These are phyloP conservation scores for Brassica juncea DNA, from an alignment of 345 rosid species.

Conservation along the genomic window DNA sequence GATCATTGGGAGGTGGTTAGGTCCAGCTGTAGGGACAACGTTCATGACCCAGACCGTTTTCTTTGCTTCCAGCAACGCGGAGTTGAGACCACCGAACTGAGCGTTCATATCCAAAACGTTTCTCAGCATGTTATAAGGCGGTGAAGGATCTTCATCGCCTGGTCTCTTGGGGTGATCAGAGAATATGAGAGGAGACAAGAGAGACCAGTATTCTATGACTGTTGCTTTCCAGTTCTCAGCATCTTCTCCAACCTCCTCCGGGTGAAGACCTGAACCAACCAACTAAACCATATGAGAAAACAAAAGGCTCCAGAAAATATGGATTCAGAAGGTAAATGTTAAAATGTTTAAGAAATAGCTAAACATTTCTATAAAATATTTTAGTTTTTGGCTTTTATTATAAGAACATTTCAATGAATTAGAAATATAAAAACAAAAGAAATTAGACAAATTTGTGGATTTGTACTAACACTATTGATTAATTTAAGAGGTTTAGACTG, in stretches of 20 bases:
- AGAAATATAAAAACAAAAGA: too few species aligned
- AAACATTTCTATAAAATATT: too few species aligned
- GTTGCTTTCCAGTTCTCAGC: slow-evolving; percentile 58
- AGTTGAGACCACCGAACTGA: slow-evolving; percentile 82
- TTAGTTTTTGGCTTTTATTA: too few species aligned
- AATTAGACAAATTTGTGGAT: too few species aligned
- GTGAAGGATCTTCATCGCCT: slow-evolving; percentile 97
- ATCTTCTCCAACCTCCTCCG: slow-evolving; percentile 71
- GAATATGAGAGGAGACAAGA: slow-evolving; percentile 92
- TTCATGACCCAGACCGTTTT: slow-evolving; percentile 99
- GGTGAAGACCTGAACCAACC: slow-evolving; percentile 59
- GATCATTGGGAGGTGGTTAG: slow-evolving; percentile 83
- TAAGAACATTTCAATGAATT: too few species aligned
- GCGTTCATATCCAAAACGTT: slow-evolving; percentile 98
- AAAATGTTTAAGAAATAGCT: too few species aligned
- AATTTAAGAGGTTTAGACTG: too few species aligned
- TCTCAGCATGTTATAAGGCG: slow-evolving; percentile 96
- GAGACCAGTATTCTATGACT: slow-evolving; percentile 85
- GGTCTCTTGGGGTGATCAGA: slow-evolving; percentile 99
- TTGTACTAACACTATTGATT: too few species aligned
- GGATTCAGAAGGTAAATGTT: slow-evolving; percentile 10
- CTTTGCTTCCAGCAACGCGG: slow-evolving; percentile 79
- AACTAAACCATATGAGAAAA: neutral
- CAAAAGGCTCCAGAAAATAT: neutral
- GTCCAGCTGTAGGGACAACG: slow-evolving; percentile 82